Percentiles rank a stretch among this genome's conserved stretches.
Conservation (phyloP, 2,329 filamentous ascomycete species). For the Leptographium wingfieldii region DNA sequence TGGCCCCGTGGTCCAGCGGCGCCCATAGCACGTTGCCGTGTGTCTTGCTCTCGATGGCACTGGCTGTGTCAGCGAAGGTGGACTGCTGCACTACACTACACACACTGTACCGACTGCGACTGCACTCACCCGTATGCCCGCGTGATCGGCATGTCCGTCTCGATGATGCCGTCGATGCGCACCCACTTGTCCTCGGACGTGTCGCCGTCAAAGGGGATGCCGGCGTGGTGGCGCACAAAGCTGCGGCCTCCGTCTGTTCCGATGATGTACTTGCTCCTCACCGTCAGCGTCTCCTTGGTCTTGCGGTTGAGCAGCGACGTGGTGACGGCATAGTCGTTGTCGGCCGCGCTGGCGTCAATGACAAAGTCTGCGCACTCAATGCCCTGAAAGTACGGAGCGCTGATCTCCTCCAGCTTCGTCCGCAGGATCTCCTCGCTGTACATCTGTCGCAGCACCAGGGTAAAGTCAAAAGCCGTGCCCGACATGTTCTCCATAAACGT, state of each 20-base stretch:
- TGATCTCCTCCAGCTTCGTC: constrained; percentile 22
- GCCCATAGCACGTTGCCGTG: constrained; percentile 45
- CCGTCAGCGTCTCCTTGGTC: constrained; percentile 53
- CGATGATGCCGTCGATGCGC: constrained; percentile 35
- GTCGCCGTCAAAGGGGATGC: constrained; percentile 36
- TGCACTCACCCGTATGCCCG: constrained; percentile 26
- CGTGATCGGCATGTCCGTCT: constrained; percentile 35
- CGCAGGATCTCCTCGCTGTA: constrained; percentile 42
- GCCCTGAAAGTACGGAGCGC: constrained; percentile 22
- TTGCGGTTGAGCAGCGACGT: constrained; percentile 71
- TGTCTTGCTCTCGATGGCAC: constrained; percentile 32
- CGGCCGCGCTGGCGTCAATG: constrained; percentile 55
- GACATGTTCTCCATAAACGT: constrained; percentile 40
- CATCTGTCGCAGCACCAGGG: constrained; percentile 40
- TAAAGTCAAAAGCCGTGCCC: constrained; percentile 38
- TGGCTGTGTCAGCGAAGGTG: constrained; percentile 6
- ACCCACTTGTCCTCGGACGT: constrained; percentile 40
- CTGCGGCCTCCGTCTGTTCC: constrained; percentile 39
- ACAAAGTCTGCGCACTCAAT: constrained; percentile 24
- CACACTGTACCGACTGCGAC: no score
- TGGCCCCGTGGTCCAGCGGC: constrained; percentile 37
- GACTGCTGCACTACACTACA: background rate
- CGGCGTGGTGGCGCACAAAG: constrained; percentile 31
- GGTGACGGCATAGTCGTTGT: constrained; percentile 80
- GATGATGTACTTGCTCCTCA: constrained; percentile 51